Evolutionary conservation across 2,329 filamentous ascomycete genomes (phyloP).

Genomic region (Penicillium olsonii): DNA sequence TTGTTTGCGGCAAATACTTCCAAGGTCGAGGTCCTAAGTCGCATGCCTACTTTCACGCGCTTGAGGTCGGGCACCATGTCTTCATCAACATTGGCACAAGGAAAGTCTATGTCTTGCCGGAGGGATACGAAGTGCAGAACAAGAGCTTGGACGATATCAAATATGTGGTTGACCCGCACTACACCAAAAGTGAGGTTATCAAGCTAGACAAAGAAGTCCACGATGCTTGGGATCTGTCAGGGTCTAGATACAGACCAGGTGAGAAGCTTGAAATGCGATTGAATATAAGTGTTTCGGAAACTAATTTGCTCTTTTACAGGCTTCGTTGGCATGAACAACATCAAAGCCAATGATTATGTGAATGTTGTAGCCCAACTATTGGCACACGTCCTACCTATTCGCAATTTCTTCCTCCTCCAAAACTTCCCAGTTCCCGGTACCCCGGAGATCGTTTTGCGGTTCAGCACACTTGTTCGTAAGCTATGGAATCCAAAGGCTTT

Average conservation of each 20-base stretch:
- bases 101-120: slow-evolving; percentile 64
- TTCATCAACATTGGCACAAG: slow-evolving; percentile 87
- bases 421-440: slow-evolving; percentile 64
- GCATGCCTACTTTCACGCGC: slow-evolving; percentile 94
- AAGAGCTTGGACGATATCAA: slow-evolving; percentile 97
- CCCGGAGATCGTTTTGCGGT: slow-evolving; percentile 83
- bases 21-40: slow-evolving; percentile 92
- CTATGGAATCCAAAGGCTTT: slow-evolving; percentile 98
- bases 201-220: slow-evolving; percentile 68
- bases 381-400: slow-evolving; percentile 82
- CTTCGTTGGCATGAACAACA: slow-evolving; percentile 99
- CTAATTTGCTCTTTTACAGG: slow-evolving; percentile 42
- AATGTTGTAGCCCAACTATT: slow-evolving; percentile 93
- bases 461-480: slow-evolving; percentile 88
- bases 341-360: slow-evolving; percentile 98
- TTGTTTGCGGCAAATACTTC: slow-evolving; percentile 97
- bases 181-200: slow-evolving; percentile 76
- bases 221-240: slow-evolving; percentile 72
- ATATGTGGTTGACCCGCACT: slow-evolving; percentile 90
- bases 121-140: slow-evolving; percentile 95
- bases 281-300: not conserved
- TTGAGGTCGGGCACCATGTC: slow-evolving; percentile 94
- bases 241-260: slow-evolving; percentile 82
- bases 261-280: slow-evolving; percentile 6
- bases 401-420: slow-evolving; percentile 90